Conservation (phyloP, 2,329 filamentous ascomycete genomes). For the Didymella lethalis region DNA sequence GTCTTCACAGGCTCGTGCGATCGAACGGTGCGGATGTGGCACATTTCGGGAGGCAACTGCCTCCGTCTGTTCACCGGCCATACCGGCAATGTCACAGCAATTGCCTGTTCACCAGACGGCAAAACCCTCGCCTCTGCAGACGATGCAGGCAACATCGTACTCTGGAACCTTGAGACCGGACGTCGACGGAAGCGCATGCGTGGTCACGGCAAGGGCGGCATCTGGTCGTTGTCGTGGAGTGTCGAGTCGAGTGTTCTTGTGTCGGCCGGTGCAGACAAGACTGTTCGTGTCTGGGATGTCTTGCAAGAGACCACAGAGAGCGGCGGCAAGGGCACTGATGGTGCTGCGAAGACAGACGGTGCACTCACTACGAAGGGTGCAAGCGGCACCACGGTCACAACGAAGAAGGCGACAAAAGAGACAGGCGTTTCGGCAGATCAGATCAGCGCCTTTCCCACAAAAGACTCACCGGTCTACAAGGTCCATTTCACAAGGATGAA, state of each 20-base stretch:
- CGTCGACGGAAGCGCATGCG: constrained; percentile 89
- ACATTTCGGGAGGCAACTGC: constrained; percentile 83
- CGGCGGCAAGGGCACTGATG: constrained; percentile 59
- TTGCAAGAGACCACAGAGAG: constrained; percentile 68
- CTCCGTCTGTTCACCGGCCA: constrained; percentile 94
- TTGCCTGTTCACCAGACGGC: constrained; percentile 87
- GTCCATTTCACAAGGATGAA: constrained; percentile 97
- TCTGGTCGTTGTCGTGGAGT: constrained; percentile 92
- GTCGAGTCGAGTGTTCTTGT: constrained; percentile 90
- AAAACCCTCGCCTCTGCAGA: constrained; percentile 92
- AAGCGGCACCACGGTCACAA: constrained; percentile 50
- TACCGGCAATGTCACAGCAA: constrained; percentile 81
- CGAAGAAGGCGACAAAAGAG: constrained; percentile 83
- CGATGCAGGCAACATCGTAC: constrained; percentile 84
- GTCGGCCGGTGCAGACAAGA: constrained; percentile 89
- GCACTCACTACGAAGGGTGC: constrained; percentile 61
- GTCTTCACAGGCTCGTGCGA: constrained; percentile 93
- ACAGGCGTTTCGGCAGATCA: constrained; percentile 91
- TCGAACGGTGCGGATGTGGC: constrained; percentile 97
- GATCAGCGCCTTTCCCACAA: constrained; percentile 92
- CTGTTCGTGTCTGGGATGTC: constrained; percentile 93
- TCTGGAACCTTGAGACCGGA: constrained; percentile 93
- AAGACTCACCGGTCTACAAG: constrained; percentile 94
- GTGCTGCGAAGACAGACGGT: constrained; percentile 61
- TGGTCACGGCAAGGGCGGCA: constrained; percentile 90